Evolutionary conservation across 768 basidiomycete species (phyloP).

Genomic region (Suillus brevipes): DNA sequence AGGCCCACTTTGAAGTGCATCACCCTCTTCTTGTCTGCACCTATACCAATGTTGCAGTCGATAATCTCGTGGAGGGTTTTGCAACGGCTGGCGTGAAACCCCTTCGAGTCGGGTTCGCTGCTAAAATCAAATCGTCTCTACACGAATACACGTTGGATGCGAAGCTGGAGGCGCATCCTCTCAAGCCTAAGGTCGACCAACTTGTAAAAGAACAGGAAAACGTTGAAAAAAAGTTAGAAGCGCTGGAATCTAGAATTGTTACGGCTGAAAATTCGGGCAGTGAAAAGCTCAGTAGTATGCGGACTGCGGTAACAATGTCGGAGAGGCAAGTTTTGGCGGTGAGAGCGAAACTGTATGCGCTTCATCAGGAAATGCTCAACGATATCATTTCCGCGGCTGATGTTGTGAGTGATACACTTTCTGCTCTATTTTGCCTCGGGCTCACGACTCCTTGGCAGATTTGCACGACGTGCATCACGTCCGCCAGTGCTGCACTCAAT

Average conservation of each 20-base stretch:
- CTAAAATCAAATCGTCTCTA: constrained; percentile 59
- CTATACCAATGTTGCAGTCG: constrained; percentile 91
- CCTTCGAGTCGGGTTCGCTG: constrained; percentile 70
- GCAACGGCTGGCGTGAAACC: constrained; percentile 62
- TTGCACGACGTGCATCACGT: constrained; percentile 86
- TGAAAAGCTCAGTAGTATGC: constrained; percentile 32
- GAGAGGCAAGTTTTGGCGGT: constrained; percentile 34
- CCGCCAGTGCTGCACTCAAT: constrained; percentile 63
- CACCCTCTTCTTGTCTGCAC: constrained; percentile 90
- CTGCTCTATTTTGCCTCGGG: constrained; percentile 7
- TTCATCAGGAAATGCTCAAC: constrained; percentile 62
- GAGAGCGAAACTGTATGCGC: constrained; percentile 48
- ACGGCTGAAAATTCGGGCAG: constrained; percentile 19
- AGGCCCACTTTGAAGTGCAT: constrained; percentile 75
- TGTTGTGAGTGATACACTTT: constrained; percentile 53
- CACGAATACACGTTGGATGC: constrained; percentile 59
- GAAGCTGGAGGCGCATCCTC: constrained; percentile 61
- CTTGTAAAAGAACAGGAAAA: constrained; percentile 41
- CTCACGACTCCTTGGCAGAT: constrained; percentile 46
- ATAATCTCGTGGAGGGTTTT: constrained; percentile 83
- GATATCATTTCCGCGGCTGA: constrained; percentile 68
- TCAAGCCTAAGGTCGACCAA: constrained; percentile 44
- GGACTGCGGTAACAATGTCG: constrained; percentile 21
- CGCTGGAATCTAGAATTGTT: constrained; percentile 29
- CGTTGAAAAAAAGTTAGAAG: constrained; percentile 24